Conservation (phyloP, 2,329 filamentous ascomycete genomes). For the Paraphaeosphaeria minitans region DNA sequence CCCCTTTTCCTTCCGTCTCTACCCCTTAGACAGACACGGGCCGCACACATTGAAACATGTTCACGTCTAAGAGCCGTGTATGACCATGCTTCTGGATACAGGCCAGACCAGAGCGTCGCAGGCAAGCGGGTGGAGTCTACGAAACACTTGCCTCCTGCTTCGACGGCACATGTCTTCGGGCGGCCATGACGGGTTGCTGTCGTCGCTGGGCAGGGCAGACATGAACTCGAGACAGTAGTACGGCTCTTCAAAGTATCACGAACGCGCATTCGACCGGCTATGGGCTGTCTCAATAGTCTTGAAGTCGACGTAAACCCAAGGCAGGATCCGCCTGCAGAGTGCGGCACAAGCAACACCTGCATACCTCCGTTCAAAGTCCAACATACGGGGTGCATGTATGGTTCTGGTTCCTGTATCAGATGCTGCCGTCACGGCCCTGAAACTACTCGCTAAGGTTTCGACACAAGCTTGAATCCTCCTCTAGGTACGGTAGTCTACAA, state of each 20-base stretch:
- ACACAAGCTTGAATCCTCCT: slow-evolving; percentile 14
- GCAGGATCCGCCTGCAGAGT: slow-evolving; percentile 11
- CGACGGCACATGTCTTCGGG: not conserved
- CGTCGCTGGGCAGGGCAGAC: not conserved
- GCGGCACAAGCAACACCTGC: slow-evolving; percentile 4
- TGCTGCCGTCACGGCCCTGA: slow-evolving; percentile 19
- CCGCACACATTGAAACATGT: not conserved
- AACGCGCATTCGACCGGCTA: not conserved
- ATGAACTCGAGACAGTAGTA: not conserved
- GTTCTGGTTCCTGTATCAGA: slow-evolving; percentile 27
- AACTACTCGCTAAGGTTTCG: slow-evolving; percentile 20
- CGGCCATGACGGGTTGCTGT: not conserved
- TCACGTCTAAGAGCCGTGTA: not conserved
- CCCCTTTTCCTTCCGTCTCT: not conserved
- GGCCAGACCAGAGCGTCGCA: slow-evolving; percentile 1
- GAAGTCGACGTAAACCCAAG: slow-evolving; percentile 13
- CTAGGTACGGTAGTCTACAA: too few species aligned
- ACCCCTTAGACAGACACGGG: not conserved
- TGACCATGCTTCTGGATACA: slow-evolving; percentile 4
- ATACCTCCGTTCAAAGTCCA: not conserved
- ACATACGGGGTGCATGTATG: slow-evolving; percentile 11
- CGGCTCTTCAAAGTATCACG: not conserved
- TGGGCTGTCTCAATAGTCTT: slow-evolving; percentile 12
- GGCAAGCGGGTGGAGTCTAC: not conserved
- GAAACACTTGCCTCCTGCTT: slow-evolving; percentile 5